Percentiles rank a stretch among this genome's conserved stretches.
Conservation (phyloP, 1,284 basidiomycete genomes). For the Apiotrichum montevideense region DNA sequence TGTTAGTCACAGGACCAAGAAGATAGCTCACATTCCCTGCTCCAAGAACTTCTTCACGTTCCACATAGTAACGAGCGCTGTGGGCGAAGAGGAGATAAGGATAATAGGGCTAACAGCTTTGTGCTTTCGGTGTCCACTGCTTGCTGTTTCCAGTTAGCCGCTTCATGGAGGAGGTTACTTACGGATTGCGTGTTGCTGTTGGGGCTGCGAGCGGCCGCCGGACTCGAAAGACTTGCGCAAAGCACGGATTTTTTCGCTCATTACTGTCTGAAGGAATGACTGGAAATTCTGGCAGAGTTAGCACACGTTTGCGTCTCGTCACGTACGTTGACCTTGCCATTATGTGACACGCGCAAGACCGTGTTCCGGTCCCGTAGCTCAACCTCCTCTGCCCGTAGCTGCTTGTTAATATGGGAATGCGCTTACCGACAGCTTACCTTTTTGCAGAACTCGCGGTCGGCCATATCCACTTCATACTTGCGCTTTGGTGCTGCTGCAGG, state of each 20-base stretch:
- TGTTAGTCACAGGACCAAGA: conserved; percentile 18
- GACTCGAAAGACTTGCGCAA: conserved; percentile 33
- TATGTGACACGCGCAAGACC: conserved; percentile 31
- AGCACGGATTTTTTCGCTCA: conserved; percentile 40
- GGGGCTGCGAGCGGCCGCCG: conserved; percentile 13
- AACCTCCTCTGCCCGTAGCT: conserved; percentile 40
- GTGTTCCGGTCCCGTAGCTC: conserved; percentile 41
- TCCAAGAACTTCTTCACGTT: conserved; percentile 92
- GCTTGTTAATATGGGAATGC: background rate
- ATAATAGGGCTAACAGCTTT: conserved; percentile 70
- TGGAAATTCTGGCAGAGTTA: conserved; percentile 33
- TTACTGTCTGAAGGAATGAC: conserved; percentile 32
- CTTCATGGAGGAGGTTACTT: conserved; percentile 1
- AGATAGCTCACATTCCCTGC: conserved; percentile 64
- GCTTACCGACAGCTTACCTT: conserved; percentile 37
- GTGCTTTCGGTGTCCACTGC: conserved; percentile 48
- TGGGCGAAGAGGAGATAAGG: conserved; percentile 91
- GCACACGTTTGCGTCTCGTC: background rate
- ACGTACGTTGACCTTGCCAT: conserved; percentile 40
- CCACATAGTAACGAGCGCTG: conserved; percentile 93
- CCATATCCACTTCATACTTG: conserved; percentile 67
- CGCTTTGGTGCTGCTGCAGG: conserved; percentile 57
- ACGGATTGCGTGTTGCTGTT: conserved; percentile 3
- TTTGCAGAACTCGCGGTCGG: conserved; percentile 77
- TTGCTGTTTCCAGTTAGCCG: conserved; percentile 10